Conservation (phyloP, 495 filamentous ascomycete species). For the Ramalina peruviana region DNA sequence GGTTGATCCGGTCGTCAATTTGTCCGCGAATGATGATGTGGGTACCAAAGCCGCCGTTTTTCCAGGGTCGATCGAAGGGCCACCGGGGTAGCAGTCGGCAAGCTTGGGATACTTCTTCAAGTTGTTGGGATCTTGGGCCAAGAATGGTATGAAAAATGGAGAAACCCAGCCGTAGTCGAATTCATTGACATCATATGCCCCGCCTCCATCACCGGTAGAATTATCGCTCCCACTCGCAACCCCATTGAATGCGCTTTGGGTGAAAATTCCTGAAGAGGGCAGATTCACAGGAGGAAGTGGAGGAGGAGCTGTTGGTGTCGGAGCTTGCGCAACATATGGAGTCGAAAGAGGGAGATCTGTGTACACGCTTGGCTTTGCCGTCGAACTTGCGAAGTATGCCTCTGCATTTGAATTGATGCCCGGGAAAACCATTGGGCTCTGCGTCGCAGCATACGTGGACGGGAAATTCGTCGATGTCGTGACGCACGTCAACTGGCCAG, state of each 20-base stretch:
- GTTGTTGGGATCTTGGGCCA: constrained; percentile 3
- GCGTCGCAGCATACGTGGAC: constrained; percentile 2
- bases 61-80: constrained; percentile 8
- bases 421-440: constrained; percentile 2
- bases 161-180: constrained; percentile 7
- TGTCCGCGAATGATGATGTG: not conserved
- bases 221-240: not conserved
- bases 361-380: constrained; percentile 1
- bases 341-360: constrained; percentile 6
- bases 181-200: not conserved
- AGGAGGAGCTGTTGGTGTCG: not conserved
- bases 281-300: not conserved
- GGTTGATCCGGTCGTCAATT: not conserved
- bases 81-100: constrained; percentile 4
- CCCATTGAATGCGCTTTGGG: not conserved
- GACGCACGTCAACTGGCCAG: constrained; percentile 5
- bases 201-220: not conserved
- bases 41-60: not conserved
- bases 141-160: constrained; percentile 7
- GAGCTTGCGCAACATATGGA: not conserved
- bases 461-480: constrained; percentile 5
- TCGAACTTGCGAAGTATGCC: constrained; percentile 3
- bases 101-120: constrained; percentile 2
- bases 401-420: constrained; percentile 7
- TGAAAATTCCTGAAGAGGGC: not conserved